Evolutionary conservation across 257 asterid genomes (phyloP), one percentile per base, ranked within the genome.

Genomic region (Rubia yunnanensis): DNA sequence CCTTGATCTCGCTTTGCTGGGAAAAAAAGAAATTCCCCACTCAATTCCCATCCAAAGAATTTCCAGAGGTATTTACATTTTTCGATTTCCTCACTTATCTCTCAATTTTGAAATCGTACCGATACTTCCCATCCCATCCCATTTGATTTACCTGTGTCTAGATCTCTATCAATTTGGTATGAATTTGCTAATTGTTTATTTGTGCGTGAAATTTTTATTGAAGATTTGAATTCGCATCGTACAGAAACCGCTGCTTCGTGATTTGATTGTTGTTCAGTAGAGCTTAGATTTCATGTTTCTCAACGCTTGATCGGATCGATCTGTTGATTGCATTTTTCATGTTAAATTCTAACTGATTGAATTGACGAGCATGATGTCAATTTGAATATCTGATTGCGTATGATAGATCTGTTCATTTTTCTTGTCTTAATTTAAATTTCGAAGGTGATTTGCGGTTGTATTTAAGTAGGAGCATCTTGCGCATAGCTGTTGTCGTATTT

Each of bases 121-220:
- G 9, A 17, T 5, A 8, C n/a, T 22, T 11, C 7, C 34, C 11
- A n/a, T n/a, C n/a, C n/a, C n/a, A n/a, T 32, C 15, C 2, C 36
- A 14, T 14, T 20, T 57, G 3, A 5, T 64, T 34, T 39, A 6
- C 63, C 60, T 31, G 35, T 56, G 26, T 26, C 50, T 39, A 67
- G 77, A 73, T 73, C 77, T 39, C 11, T 18, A n/a, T 53, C 18
- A 18, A 26, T 26, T 38, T 14, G 72, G 67, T 73, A 39, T 17
- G 52, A 44, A 15, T 44, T 44, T 44, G 52, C 52, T 20, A 14
- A n/a, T 14, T 44, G 1, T 39, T 15, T 1, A 5, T 44, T 17
- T 44, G 22, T 44, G n/a, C 20, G 22, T 44, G 22, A 44, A 44
- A 1, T 39, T 49, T 72, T 60, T 70, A 7, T 7, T 14, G 32